Evolutionary conservation across 1,284 basidiomycete species (phyloP), one percentile per base, ranked within the genome.

Genomic region (Singerocomus rubriflavus): DNA sequence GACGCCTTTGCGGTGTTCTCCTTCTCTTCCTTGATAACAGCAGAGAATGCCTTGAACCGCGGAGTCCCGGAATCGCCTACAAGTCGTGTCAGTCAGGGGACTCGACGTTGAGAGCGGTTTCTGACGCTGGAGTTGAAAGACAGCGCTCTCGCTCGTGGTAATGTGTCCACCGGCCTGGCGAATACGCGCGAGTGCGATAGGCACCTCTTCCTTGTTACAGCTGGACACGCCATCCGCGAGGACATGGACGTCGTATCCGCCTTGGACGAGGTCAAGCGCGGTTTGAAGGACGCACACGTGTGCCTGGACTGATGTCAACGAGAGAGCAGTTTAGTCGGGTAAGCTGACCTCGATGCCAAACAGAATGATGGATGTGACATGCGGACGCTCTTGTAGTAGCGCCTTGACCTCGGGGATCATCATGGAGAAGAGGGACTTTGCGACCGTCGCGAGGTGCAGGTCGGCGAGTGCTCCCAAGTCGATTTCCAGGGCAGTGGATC

Each of bases 241-340:
- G 38, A 96, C 79, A 62, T 82, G 76, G 7, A 87, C 85, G 53
- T 79, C 79, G 61, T 76, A 82, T 11, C 73, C 78, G 42, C 57
- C 68, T 16, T 73, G 67, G 21, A 87, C 68, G 21, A 93, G 74
- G 50, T 88, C 83, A 8, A 93, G 73, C 0, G 85, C 77, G 1
- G 90, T 89, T 70, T 95, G 92, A 5, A 91, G 76, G 9, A 97
- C 83, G 63, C 94, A 98, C 52, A 98, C 84, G 61, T 97, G 94
- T 3, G 88, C 80, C 88, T 91, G 63, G n/a, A 45, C 17, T 36
- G 49, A 48, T 37, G 43, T 55, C 35, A 56, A 53, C 34, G 44
- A n/a, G 32, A 44, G 21, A 13, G 33, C 1, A 25, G 27, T 7
- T 4, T 13, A 26, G 9, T 35, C 27, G 6, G 51, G 9, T 11